Evolutionary conservation across 306 rosid species (phyloP).

Genomic region (Mucuna pruriens): DNA sequence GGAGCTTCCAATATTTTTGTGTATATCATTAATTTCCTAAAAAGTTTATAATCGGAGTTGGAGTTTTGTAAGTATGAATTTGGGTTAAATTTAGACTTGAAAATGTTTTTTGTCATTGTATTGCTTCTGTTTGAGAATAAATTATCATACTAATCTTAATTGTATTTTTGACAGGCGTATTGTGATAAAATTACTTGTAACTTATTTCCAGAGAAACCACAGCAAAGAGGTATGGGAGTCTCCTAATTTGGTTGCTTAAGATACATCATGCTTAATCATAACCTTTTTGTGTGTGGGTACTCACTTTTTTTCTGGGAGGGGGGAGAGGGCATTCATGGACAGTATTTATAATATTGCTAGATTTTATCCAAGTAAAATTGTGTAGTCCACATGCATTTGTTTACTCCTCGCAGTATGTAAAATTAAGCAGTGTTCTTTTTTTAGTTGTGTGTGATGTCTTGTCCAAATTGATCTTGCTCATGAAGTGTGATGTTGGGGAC

Average conservation of each 20-base stretch:
- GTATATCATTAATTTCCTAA: not conserved
- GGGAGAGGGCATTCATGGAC: not conserved
- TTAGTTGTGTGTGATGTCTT: not conserved
- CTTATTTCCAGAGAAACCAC: slow-evolving; percentile 92
- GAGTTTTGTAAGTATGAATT: slow-evolving; percentile 13
- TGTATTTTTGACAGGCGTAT: slow-evolving; percentile 82
- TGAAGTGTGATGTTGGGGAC: slow-evolving; percentile 23
- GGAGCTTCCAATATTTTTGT: not conserved
- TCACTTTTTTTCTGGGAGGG: not conserved
- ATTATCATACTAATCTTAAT: slow-evolving; percentile 28
- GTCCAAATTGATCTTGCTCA: slow-evolving; percentile 31
- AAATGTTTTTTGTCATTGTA: not conserved
- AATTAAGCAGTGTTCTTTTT: not conserved
- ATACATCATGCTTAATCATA: slow-evolving; percentile 3
- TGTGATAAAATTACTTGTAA: slow-evolving; percentile 86
- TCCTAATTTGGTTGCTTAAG: slow-evolving; percentile 17
- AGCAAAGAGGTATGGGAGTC: slow-evolving; percentile 83
- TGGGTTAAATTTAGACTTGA: not conserved
- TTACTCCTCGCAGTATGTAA: not conserved
- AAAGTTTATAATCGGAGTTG: not conserved
- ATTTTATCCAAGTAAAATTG: slow-evolving; percentile 1
- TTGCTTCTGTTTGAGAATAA: slow-evolving; percentile 25
- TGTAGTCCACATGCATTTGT: slow-evolving; percentile 21
- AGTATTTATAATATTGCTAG: not conserved
- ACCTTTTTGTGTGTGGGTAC: not conserved